A percentile compares a stretch with the other conserved stretches of the same genome.
These are phyloP conservation scores for Amphicarpaea edgeworthii DNA, from an alignment of 306 rosid genomes.

Conservation along the genomic window DNA sequence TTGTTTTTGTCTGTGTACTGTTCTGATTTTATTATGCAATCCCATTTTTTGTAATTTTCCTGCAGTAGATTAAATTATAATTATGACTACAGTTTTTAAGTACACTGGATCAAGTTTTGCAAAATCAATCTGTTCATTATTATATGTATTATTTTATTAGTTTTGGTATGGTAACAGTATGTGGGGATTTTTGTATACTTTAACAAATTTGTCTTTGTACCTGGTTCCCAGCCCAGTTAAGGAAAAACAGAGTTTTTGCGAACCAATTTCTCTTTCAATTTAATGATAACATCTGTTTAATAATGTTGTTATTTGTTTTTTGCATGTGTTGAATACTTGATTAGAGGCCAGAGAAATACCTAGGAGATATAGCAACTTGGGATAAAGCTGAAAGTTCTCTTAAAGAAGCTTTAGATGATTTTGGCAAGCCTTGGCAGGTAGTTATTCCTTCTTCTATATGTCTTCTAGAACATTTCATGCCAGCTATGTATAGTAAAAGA, in stretches of 20 bases:
- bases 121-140: not conserved
- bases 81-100: not conserved
- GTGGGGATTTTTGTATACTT: not conserved
- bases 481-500: not conserved
- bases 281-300: slow-evolving; percentile 2
- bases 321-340: slow-evolving; percentile 39
- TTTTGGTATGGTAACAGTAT: not conserved
- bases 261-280: not conserved
- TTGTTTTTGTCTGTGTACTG: slow-evolving; percentile 1
- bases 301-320: slow-evolving; percentile 4
- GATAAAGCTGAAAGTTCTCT: slow-evolving; percentile 92
- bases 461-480: slow-evolving; percentile 16
- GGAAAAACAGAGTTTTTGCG: not conserved
- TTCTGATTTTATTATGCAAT: not conserved
- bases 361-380: slow-evolving; percentile 86
- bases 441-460: slow-evolving; percentile 5
- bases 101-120: not conserved
- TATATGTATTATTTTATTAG: slow-evolving; percentile 1
- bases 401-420: slow-evolving; percentile 81
- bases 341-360: slow-evolving; percentile 89
- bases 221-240: slow-evolving; percentile 11
- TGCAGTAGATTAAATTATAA: slow-evolving; percentile 21
- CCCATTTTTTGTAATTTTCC: not conserved
- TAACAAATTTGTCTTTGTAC: slow-evolving; percentile 11
- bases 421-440: slow-evolving; percentile 95